Evolutionary conservation across 2,329 filamentous ascomycete genomes (phyloP).

Genomic region (Aspergillus nomiae): DNA sequence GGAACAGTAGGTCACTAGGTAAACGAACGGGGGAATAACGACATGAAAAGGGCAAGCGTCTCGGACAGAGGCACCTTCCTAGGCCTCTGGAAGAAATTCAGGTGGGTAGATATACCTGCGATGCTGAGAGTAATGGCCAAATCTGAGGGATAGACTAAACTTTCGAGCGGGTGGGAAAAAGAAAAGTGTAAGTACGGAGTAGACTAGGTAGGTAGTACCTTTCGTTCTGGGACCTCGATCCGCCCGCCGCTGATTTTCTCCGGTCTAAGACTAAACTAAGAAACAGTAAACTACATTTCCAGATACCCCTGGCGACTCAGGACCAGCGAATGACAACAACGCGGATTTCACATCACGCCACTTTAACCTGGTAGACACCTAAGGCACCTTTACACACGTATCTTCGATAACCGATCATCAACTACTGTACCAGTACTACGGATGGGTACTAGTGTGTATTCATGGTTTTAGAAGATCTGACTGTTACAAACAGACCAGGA

Average conservation of each 20-base stretch:
- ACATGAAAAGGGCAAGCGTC: slow-evolving; percentile 11
- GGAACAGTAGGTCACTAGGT: background rate
- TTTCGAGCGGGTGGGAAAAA: background rate
- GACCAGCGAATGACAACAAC: background rate
- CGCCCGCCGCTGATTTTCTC: slow-evolving; percentile 1
- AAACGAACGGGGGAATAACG: background rate
- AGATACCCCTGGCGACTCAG: background rate
- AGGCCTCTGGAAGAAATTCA: slow-evolving; percentile 1
- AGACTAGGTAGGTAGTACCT: background rate
- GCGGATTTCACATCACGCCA: slow-evolving; percentile 1
- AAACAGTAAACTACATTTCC: no score
- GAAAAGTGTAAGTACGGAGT: background rate
- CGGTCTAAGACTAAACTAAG: background rate
- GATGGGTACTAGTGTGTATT: no score
- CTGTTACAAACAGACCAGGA: background rate
- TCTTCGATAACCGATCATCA: background rate
- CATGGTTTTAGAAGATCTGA: background rate
- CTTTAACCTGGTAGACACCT: background rate
- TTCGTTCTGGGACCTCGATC: background rate
- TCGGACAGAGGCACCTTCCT: slow-evolving; percentile 13
- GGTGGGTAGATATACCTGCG: no score
- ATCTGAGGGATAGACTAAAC: background rate
- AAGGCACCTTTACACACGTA: no score
- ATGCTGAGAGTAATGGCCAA: background rate
- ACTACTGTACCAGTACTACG: background rate